Base-by-base conservation (phyloP, 192 early-diverging fungal genomes). In the Funneliformis mosseae region DNA sequence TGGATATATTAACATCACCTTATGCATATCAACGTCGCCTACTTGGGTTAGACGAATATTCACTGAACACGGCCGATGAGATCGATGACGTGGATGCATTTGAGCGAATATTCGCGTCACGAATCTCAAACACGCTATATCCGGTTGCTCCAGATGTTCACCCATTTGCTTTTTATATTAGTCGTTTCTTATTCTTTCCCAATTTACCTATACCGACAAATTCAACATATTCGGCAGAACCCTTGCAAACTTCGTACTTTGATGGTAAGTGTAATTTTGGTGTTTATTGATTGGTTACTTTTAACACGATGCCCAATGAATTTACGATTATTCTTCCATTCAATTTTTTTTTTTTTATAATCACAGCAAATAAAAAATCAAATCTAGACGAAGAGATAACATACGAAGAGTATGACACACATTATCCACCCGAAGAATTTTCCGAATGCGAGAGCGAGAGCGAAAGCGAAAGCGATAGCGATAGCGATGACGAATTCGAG, bases 1-100 rank as follows among this genome's bases (percentile, higher is more conserved):
- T 85, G n/a, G 84, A 80, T 2, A 77, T 84, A 8, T 73, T 86
- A 50, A 79, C 83, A 39, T 82, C 83, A 0, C 77, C 76, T 9
- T 77, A 64, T 21, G 55, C 7, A 16, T 77, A 77, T 77, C 76
- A 77, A 12, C 61, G 76, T 41, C 7, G 21, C 9, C 14, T 62
- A 8, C 41, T 77, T 21, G 62, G 38, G 33, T n/a, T 60, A 61
- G 74, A 61, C 28, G 74, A 77, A 25, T 64, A 64, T 38, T 18
- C 9, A 2, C 18, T 66, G 25, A 77, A 45, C 12, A 77, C 11
- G 9, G 6, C 33, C 8, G 39, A 76, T 77, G 76, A 77, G 6
- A 28, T 61, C 12, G 61, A 77, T 27, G 61, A 77, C 14, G 11
- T 77, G 42, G 76, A 66, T 39, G 3, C 16, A 27, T 77, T 77